These are phyloP conservation scores for Fusarium bactridioides DNA, from an alignment of 2,329 filamentous ascomycete species.

Conservation along the genomic window DNA sequence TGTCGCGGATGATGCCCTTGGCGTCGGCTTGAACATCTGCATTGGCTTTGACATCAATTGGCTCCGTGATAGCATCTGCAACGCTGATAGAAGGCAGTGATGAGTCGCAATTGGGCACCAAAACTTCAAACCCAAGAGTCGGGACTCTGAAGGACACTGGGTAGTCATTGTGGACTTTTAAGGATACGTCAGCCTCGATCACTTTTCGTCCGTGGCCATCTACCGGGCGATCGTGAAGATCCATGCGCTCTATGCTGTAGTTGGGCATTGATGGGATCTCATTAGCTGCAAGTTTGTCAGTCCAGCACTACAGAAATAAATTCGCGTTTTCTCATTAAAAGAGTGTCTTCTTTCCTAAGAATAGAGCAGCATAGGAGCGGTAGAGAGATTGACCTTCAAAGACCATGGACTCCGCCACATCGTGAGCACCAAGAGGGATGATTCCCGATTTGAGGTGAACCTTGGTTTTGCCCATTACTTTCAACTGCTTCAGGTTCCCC, in stretches of 20 bases:
- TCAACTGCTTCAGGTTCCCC: constrained; percentile 75
- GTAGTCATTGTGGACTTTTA: constrained; percentile 78
- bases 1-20: constrained; percentile 73
- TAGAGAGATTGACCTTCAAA: constrained; percentile 86
- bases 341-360: constrained; percentile 66
- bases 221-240: constrained; percentile 75
- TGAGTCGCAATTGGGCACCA: constrained; percentile 81
- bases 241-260: constrained; percentile 83
- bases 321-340: constrained; percentile 42
- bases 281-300: constrained; percentile 59
- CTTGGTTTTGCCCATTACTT: constrained; percentile 75
- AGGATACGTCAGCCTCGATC: constrained; percentile 81
- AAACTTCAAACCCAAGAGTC: constrained; percentile 81
- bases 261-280: constrained; percentile 80
- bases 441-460: constrained; percentile 81
- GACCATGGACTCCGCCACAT: constrained; percentile 75
- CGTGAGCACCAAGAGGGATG: constrained; percentile 79
- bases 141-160: constrained; percentile 81
- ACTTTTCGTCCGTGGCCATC: constrained; percentile 62
- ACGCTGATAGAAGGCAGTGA: constrained; percentile 79
- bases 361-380: constrained; percentile 66
- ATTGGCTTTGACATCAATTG: constrained; percentile 72
- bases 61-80: constrained; percentile 75
- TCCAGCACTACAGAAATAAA: constrained; percentile 33
- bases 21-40: constrained; percentile 74